Base-by-base conservation (phyloP, 305 asterid species). In the Fraxinus sp. region DNA sequence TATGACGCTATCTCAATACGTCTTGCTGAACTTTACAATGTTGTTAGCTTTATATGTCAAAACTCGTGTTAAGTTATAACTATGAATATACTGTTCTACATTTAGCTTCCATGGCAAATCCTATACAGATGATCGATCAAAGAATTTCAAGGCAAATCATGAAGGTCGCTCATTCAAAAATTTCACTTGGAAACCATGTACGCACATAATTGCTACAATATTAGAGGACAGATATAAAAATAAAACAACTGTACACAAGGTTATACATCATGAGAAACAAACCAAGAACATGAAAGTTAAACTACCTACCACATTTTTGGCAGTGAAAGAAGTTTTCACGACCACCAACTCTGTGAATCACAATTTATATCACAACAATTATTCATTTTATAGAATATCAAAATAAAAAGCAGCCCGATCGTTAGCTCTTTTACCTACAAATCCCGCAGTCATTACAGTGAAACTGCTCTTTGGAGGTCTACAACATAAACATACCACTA, bases 401-500 rank as follows among this genome's bases (percentile, higher is more conserved):
- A 33, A 62, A 59, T 36, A 80, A 64, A 28, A 28, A 78, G 36
- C 16, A 33, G 32, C 5, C 39, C 71, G 64, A 81, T 68, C 33
- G 74, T 72, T 77, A 77, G 59, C 79, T 66, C 32, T 84, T 85
- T 86, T 88, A 95, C 99, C 99, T 91, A 89, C 99, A 95, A 85
- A 95, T 95, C 82, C 99, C 97, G 76, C 99, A 95, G 57, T 93
- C 98, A 87, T 80, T 85, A 83, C 99, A 95, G 80, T 95, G 99
- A 82, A 92, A 95, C 89, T 94, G 98, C 59, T 84, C 52, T 89
- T 92, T 95, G 22, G 79, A 64, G 81, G 86, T 87, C 99, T 93
- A 91, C 73, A 83, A 86, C 83, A 81, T 77, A 80, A 88, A 82
- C 66, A 83, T 79, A 80, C 71, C 77, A 77, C 49, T 83, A 77